phyloP scores from a whole-genome alignment of 345 rosid genomes.

The Nasturtium officinale region DNA sequence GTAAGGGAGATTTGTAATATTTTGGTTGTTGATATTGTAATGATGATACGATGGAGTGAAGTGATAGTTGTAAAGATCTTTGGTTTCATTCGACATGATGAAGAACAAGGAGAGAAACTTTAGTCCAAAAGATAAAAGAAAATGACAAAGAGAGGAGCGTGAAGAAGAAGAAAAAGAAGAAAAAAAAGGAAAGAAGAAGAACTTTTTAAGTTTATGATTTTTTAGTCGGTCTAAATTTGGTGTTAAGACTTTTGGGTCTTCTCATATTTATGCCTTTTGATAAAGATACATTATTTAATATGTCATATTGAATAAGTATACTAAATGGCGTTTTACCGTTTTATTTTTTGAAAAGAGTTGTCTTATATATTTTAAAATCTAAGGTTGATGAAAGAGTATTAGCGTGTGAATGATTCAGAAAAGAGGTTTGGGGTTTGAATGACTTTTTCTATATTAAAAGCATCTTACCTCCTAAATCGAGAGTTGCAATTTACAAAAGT shows the following conservation, averaged over 20 bases:
- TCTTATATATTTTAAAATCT: neutral
- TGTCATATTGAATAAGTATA: conserved; percentile 9
- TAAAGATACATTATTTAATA: conserved; percentile 19
- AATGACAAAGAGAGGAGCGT: conserved; percentile 33
- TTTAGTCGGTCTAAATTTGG: conserved; percentile 37
- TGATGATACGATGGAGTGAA: conserved; percentile 35
- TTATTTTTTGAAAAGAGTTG: neutral
- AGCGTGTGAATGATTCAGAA: conserved; percentile 35
- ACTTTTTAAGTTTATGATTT: conserved; percentile 21
- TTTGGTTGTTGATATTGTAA: conserved; percentile 27
- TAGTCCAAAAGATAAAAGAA: neutral
- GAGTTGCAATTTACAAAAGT: conserved; percentile 39
- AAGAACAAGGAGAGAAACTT: conserved; percentile 11
- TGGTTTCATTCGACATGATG: conserved; percentile 72
- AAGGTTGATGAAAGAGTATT: conserved; percentile 24
- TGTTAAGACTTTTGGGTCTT: conserved; percentile 40
- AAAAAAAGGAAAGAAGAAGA: conserved; percentile 1
- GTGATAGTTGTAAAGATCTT: conserved; percentile 52
- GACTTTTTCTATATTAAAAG: conserved; percentile 33
- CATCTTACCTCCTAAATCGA: conserved; percentile 32
- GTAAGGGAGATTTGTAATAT: conserved; percentile 33
- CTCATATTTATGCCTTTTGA: conserved; percentile 44
- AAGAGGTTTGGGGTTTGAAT: conserved; percentile 50
- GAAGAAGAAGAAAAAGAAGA: neutral
- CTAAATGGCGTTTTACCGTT: conserved; percentile 8